These are phyloP conservation scores for Gymnopus androsaceus DNA, from an alignment of 1,284 basidiomycete species.

Conservation along the genomic window DNA sequence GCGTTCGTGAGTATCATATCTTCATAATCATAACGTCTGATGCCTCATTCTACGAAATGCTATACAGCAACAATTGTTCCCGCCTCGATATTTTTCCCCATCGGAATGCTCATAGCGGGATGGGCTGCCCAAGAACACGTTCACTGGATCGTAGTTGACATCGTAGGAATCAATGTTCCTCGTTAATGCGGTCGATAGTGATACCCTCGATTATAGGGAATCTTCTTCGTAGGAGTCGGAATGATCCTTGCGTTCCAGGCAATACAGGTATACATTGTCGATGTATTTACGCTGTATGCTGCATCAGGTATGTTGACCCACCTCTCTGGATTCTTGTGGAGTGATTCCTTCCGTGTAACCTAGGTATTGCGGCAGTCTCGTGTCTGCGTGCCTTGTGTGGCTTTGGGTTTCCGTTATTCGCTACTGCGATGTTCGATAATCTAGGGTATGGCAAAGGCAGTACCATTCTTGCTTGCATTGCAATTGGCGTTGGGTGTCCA, in stretches of 20 bases:
- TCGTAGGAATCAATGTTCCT: slow-evolving; percentile 40
- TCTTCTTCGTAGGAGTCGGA: slow-evolving; percentile 54
- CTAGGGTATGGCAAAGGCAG: slow-evolving; percentile 68
- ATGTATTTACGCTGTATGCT: slow-evolving; percentile 65
- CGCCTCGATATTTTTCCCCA: slow-evolving; percentile 50
- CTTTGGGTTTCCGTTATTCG: slow-evolving; percentile 71
- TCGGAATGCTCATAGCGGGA: slow-evolving; percentile 62
- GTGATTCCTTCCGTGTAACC: background rate
- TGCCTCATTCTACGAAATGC: background rate
- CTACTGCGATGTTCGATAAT: slow-evolving; percentile 61
- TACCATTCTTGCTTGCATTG: slow-evolving; percentile 57
- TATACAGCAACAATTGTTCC: slow-evolving; percentile 63
- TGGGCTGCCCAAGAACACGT: slow-evolving; percentile 55
- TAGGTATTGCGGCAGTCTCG: slow-evolving; percentile 60
- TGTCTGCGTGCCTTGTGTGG: slow-evolving; percentile 62
- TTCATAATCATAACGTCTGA: slow-evolving; percentile 3
- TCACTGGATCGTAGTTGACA: slow-evolving; percentile 70
- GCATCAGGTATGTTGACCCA: slow-evolving; percentile 50
- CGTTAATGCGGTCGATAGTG: background rate
- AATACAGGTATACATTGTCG: slow-evolving; percentile 66
- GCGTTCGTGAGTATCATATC: slow-evolving; percentile 37
- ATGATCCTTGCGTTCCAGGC: slow-evolving; percentile 58
- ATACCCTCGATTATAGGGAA: slow-evolving; percentile 44
- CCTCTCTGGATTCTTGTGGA: background rate
- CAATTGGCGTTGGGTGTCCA: slow-evolving; percentile 63